Base-by-base conservation (phyloP, 139 green algal genomes). In the Volvox africanus region DNA sequence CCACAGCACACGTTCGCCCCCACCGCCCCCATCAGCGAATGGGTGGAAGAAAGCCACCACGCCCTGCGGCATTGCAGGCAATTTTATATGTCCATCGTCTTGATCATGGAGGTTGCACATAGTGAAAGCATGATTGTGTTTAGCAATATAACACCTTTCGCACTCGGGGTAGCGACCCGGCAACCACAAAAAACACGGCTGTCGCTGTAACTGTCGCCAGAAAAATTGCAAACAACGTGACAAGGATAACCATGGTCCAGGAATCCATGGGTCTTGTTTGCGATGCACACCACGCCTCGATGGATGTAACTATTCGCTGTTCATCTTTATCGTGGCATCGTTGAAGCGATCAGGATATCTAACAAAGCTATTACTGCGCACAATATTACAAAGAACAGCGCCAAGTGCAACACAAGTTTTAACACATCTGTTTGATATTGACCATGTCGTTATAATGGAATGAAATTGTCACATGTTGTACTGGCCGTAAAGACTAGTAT, bases 1-100 rank as follows among this genome's bases (percentile, higher is more conserved):
- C 98, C 98, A 99, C 17, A 99, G 94, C 61, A 99, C 98, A 6
- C 98, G 94, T 90, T 99, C 98, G 0, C 98, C 98, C 32, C 98
- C 98, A 36, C 98, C 98, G 16, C 98, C 98, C 22, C 97, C 97
- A 86, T 98, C 94, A 0, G 97, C 97, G 96, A 97, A 97, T 1
- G 98, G 98, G 65, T 99, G 98, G 92, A 99, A 99, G 92, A 99
- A 99, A 0, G 91, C 98, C 20, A 99, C 87, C 13, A 87, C 92
- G n/a, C 94, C 95, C 97, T 98, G 94, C 81, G 65, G 24, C 65
- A 73, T 28, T 24, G 12, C 65, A 73, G 5, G 6, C 65, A 73
- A 2, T 26, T 73, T 6, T 24, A 9, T 73, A 16, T 24, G 65
- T 5, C 65, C 21, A 73, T 73, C 11, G 65, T 26, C 5, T 73